phyloP scores from a whole-genome alignment of 2,329 filamentous ascomycete species.

The Venturia oleaginea region DNA sequence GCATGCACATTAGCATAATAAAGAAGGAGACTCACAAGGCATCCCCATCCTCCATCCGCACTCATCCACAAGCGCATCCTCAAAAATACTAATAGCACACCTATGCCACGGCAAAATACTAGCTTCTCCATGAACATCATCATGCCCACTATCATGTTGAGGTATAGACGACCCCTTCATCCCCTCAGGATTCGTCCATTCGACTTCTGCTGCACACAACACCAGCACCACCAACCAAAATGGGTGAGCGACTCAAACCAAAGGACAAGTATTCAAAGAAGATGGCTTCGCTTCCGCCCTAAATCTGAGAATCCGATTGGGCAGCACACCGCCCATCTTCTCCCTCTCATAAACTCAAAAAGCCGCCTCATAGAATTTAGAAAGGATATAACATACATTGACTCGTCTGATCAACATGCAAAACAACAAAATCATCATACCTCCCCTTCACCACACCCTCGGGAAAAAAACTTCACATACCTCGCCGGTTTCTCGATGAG shows the following conservation, averaged over 20 bases:
- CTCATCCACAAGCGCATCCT: conserved; percentile 32
- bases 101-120: conserved; percentile 17
- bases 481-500: conserved; percentile 22
- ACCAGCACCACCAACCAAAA: not conserved
- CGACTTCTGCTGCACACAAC: not conserved
- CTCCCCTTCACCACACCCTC: conserved; percentile 22
- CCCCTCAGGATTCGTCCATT: conserved; percentile 3
- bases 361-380: too few species aligned
- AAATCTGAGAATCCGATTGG: too few species aligned
- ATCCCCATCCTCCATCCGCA: conserved; percentile 34
- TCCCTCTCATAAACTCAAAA: too few species aligned
- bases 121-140: conserved; percentile 15
- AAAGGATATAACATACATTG: not conserved
- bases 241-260: not conserved
- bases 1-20: too few species aligned
- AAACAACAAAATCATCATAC: conserved; percentile 22
- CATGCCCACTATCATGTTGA: not conserved
- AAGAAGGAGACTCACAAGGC: conserved; percentile 28
- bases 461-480: conserved; percentile 19
- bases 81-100: conserved; percentile 34
- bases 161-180: not conserved
- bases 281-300: too few species aligned
- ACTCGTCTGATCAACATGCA: conserved; percentile 8
- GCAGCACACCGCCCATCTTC: too few species aligned
- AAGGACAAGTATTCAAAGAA: not conserved